Evolutionary conservation across 495 filamentous ascomycete species (phyloP), one percentile per base, ranked within the genome.

Genomic region (Penicillium dipodomyicola): DNA sequence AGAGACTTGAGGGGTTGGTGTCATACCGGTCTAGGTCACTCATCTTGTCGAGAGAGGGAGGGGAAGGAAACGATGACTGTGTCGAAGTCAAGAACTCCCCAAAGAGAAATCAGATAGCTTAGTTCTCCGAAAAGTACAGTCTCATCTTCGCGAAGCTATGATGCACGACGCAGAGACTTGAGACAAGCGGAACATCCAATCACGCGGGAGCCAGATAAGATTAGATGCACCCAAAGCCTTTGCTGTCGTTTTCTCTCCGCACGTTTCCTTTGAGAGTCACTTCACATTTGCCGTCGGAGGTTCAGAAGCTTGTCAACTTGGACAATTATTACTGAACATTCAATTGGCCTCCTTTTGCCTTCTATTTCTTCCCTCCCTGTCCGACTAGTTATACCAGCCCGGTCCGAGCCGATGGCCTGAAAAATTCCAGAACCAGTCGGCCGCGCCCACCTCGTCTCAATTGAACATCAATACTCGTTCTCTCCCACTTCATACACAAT

Each of bases 11-110:
- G 50, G 50, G 50, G 53, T 39, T 39, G 2, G 2, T 25, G 49
- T 22, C 56, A 49, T 83, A 93, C 90, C 83, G 84, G 73, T 95
- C 90, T 53, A 95, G 82, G 65, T 95, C 90, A 69, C 90, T 93
- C 90, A 93, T 95, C 23, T 56, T 84, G 72, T 49, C n/a, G 56
- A 30, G 54, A 41, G 43, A 30, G 27, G 41, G 44, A 29, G 51
- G 23, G 22, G 47, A 39, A 53, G 45, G 25, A 35, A 35, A 58
- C 44, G 37, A 14, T 55, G 52, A 49, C 23, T 56, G 39, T 54
- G 47, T 52, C 32, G 33, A 57, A 54, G 50, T 57, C 40, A 33
- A 42, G 52, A 56, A 45, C 35, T 17, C 56, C 51, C 52, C 45
- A 47, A 40, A 50, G 19, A 58, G 42, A 57, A 29, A 32, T 59